A percentile compares a stretch with the other conserved stretches of the same genome.
Conservation (phyloP, 1,139 yeast species). For the Sugiyamaella castrensis region DNA sequence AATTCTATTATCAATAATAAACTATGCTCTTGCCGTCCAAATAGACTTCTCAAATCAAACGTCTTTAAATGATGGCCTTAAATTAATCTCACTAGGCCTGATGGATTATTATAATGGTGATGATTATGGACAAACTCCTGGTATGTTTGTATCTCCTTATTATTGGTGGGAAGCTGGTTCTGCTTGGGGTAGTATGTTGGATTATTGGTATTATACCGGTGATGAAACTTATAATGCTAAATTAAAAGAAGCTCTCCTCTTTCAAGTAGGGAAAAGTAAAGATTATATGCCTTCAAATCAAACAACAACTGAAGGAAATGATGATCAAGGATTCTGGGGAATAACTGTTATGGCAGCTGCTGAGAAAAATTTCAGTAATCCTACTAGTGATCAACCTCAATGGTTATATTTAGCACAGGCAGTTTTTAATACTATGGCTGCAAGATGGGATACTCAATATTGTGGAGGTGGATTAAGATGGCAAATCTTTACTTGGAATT, state of each 20-base stretch:
- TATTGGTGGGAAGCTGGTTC: slow-evolving; percentile 99
- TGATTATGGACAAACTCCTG: slow-evolving; percentile 69
- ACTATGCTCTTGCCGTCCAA: slow-evolving; percentile 1
- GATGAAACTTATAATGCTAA: slow-evolving; percentile 63
- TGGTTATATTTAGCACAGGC: slow-evolving; percentile 80
- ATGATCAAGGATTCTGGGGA: slow-evolving; percentile 98
- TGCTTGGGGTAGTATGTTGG: slow-evolving; percentile 86
- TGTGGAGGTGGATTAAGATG: slow-evolving; percentile 93
- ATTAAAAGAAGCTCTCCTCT: slow-evolving; percentile 60
- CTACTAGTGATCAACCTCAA: slow-evolving; percentile 49
- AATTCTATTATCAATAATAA: not conserved
- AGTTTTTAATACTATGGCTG: slow-evolving; percentile 83
- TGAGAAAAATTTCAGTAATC: slow-evolving; percentile 82
- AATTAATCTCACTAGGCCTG: slow-evolving; percentile 63
- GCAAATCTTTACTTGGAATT: slow-evolving; percentile 95
- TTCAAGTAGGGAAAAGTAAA: slow-evolving; percentile 72
- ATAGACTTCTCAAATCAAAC: slow-evolving; percentile 23
- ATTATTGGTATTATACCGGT: slow-evolving; percentile 68
- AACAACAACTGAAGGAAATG: slow-evolving; percentile 94
- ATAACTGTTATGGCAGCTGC: slow-evolving; percentile 88
- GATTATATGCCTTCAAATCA: slow-evolving; percentile 88
- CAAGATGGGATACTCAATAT: slow-evolving; percentile 71
- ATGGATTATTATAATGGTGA: slow-evolving; percentile 82
- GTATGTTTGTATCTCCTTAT: slow-evolving; percentile 82
- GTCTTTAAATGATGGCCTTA: slow-evolving; percentile 51